Conservation (phyloP, 2,329 filamentous ascomycete species). For the Pestalotiopsis sp. region DNA sequence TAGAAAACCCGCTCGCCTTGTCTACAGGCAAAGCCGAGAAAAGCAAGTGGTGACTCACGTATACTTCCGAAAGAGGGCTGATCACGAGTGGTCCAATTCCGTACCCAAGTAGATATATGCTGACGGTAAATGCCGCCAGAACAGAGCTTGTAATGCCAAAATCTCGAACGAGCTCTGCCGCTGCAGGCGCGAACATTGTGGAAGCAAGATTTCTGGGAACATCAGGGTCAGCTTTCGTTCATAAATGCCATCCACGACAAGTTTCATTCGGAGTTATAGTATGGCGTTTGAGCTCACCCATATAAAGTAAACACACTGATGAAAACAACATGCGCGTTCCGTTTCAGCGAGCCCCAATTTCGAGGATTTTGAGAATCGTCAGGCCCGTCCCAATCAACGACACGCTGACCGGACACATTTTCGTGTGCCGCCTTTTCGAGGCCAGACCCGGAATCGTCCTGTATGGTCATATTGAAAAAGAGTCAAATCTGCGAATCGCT, state of each 20-base stretch:
- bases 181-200: slow-evolving; percentile 15
- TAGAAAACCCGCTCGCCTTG: too few relatives aligned
- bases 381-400: slow-evolving; percentile 54
- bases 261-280: neutral
- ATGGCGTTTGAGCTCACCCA: neutral
- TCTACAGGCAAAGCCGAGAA: neutral
- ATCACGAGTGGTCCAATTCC: slow-evolving; percentile 53
- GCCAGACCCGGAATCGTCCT: neutral
- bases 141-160: slow-evolving; percentile 8
- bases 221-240: neutral
- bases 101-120: slow-evolving; percentile 14
- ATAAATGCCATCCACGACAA: neutral
- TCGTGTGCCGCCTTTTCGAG: neutral
- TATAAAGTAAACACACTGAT: slow-evolving; percentile 49
- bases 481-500: neutral
- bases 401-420: neutral
- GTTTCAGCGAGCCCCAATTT: slow-evolving; percentile 49
- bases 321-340: slow-evolving; percentile 44
- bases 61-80: slow-evolving; percentile 59
- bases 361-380: slow-evolving; percentile 51
- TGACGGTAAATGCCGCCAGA: slow-evolving; percentile 8
- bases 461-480: neutral
- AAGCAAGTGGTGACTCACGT: neutral
- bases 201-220: slow-evolving; percentile 10
- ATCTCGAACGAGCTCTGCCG: slow-evolving; percentile 3